Evolutionary conservation across 2,329 filamentous ascomycete species (phyloP).

Genomic region (Colletotrichum endophyticum): DNA sequence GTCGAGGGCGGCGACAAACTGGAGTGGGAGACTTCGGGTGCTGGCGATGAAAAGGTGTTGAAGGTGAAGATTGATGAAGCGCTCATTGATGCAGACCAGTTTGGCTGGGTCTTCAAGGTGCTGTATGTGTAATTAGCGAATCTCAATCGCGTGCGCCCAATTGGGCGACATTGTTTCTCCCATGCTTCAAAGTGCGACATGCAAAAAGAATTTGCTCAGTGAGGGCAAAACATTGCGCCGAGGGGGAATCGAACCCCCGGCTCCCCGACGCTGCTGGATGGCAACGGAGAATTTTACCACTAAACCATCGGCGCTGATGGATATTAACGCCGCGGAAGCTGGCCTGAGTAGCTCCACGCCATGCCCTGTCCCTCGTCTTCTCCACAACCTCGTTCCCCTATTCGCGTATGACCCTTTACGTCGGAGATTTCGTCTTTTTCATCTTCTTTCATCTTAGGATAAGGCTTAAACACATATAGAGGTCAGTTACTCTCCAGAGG

Average conservation of each 20-base stretch:
- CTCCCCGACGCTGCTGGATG: slow-evolving; percentile 10
- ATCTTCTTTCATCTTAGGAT: neutral
- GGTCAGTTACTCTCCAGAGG: neutral
- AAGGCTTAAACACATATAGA: neutral
- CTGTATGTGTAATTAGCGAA: slow-evolving; percentile 13
- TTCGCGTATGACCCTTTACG: neutral
- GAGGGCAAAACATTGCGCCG: neutral
- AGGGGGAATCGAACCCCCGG: slow-evolving; percentile 14
- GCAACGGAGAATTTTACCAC: slow-evolving; percentile 21
- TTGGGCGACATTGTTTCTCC: neutral
- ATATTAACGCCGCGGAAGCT: fast-evolving
- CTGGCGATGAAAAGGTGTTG: slow-evolving; percentile 25
- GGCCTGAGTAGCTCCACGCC: fast-evolving
- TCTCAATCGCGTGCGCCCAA: neutral
- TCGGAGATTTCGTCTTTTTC: neutral
- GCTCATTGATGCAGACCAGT: slow-evolving; percentile 37
- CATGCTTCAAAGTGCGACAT: neutral
- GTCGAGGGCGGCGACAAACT: slow-evolving; percentile 35
- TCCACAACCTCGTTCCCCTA: neutral
- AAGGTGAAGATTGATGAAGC: slow-evolving; percentile 25
- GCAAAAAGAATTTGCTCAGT: fast-evolving
- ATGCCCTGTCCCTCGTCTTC: fast-evolving
- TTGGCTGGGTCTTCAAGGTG: slow-evolving; percentile 40
- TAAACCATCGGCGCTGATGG: slow-evolving; percentile 13
- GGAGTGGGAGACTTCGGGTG: neutral